Evolutionary conservation across 352 stramenopile species (phyloP).

Genomic region (Globisporangium okanoganense): DNA sequence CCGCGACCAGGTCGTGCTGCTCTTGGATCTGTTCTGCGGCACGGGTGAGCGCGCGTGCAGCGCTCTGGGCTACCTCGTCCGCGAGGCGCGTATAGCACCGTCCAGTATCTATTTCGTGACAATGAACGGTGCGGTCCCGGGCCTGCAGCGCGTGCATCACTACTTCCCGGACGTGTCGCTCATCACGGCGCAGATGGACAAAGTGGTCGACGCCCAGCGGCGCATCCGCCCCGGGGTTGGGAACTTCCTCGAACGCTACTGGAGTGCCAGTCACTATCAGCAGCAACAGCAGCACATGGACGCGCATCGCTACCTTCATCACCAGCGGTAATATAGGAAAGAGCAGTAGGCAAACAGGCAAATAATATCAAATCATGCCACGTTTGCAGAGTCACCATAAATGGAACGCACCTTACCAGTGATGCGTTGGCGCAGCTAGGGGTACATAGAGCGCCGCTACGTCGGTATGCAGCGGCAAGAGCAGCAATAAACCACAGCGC

Average conservation of each 20-base stretch:
- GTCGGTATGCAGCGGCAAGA: no score
- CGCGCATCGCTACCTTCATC: not conserved
- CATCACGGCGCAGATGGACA: conserved; percentile 44
- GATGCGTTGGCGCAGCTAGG: no score
- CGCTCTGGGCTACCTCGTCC: conserved; percentile 38
- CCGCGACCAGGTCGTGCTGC: conserved; percentile 25
- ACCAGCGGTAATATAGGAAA: not conserved
- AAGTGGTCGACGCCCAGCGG: conserved; percentile 30
- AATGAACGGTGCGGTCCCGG: conserved; percentile 37
- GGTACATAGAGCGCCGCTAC: no score
- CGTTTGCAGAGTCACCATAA: no score
- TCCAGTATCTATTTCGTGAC: conserved; percentile 55
- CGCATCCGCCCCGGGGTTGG: conserved; percentile 34
- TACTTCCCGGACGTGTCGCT: conserved; percentile 45
- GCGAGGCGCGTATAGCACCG: conserved; percentile 19
- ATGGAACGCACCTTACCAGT: no score
- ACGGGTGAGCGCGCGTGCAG: conserved; percentile 38
- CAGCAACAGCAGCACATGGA: not conserved
- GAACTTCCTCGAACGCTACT: conserved; percentile 40
- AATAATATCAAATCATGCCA: not conserved
- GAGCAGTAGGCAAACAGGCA: not conserved
- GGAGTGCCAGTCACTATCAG: conserved; percentile 19
- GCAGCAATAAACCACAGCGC: no score
- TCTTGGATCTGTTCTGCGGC: conserved; percentile 39
- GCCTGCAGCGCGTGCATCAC: conserved; percentile 35